Conservation (phyloP, 345 rosid genomes). For the Eucalyptus tenuipes region DNA sequence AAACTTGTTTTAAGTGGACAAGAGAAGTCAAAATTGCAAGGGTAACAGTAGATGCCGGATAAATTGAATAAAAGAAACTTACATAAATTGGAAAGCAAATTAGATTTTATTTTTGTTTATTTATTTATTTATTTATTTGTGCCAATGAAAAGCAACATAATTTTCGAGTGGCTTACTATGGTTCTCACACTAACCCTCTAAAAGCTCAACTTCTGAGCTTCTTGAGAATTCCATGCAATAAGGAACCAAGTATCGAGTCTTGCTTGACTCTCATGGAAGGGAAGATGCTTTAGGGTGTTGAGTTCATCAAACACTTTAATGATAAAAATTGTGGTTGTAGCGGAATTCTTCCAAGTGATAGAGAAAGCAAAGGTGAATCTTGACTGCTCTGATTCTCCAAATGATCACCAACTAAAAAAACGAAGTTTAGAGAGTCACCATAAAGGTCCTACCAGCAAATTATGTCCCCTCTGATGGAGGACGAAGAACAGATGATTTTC, state of each 20-base stretch:
- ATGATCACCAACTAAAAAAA: background rate
- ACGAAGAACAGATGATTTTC: background rate
- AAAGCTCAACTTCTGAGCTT: background rate
- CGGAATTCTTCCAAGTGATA: background rate
- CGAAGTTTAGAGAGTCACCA: background rate
- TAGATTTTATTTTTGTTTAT: background rate
- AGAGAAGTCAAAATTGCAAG: background rate
- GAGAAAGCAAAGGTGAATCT: background rate
- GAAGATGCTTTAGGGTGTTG: background rate
- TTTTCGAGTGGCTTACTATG: background rate
- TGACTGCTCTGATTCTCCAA: background rate
- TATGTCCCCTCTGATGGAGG: background rate
- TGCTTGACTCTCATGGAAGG: background rate
- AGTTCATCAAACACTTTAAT: background rate
- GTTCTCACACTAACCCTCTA: background rate
- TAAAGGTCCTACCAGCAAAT: background rate
- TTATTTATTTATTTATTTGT: background rate
- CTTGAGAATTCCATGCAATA: background rate
- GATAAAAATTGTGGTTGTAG: background rate
- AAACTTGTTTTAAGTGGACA: background rate
- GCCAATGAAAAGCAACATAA: background rate
- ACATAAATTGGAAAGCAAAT: background rate
- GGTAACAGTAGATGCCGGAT: background rate
- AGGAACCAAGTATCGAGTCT: background rate
- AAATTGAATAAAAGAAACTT: background rate